Conservation (phyloP, 371 early-diverging fungal species). For the Saksenaea vasiformis region DNA sequence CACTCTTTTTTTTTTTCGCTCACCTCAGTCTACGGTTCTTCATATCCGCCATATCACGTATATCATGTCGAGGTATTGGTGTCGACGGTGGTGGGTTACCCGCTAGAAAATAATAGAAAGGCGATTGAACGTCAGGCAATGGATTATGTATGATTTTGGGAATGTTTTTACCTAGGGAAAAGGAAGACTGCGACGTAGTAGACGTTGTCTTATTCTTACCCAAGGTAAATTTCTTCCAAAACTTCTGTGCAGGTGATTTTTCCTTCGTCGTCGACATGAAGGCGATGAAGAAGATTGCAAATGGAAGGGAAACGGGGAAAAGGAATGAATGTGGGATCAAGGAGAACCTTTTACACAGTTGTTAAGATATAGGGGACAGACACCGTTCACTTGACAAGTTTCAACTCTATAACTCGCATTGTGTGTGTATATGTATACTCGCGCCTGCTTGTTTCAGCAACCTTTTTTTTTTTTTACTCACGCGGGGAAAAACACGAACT, state of each 20-base stretch:
- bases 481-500: not conserved
- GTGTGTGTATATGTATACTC: not conserved
- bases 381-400: conserved; percentile 1
- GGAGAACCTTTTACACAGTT: not conserved
- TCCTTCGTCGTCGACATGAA: conserved; percentile 15
- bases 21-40: conserved; percentile 25
- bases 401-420: not conserved
- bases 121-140: not conserved
- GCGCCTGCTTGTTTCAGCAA: not conserved
- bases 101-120: not conserved
- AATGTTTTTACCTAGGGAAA: conserved; percentile 6
- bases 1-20: too few relatives aligned
- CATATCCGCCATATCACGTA: conserved; percentile 5
- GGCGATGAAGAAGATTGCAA: conserved; percentile 1
- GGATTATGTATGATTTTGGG: not conserved
- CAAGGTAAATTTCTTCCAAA: conserved; percentile 47
- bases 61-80: not conserved
- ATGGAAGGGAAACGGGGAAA: conserved; percentile 4
- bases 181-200: conserved; percentile 6
- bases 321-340: conserved; percentile 9
- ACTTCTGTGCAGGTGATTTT: conserved; percentile 29
- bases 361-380: conserved; percentile 5
- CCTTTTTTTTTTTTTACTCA: not conserved
- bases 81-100: not conserved
- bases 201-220: conserved; percentile 25